phyloP scores from a whole-genome alignment of 23 red algal species.

The Cyanidium caldarium region DNA sequence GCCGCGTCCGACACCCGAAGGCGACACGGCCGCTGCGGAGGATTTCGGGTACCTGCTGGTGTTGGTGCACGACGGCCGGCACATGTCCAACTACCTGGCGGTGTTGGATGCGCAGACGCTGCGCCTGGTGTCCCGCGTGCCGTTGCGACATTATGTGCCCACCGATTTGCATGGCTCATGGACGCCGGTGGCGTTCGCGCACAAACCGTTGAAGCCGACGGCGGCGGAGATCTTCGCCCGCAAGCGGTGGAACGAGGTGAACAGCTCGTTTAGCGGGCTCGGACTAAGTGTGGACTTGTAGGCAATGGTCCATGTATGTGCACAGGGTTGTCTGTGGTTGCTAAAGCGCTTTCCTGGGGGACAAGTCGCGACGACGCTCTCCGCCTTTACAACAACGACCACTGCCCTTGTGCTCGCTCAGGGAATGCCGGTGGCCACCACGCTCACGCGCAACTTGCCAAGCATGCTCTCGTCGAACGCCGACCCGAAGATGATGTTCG shows the following conservation, averaged over 20 bases:
- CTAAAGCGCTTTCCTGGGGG: too few species aligned
- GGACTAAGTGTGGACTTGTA: too few species aligned
- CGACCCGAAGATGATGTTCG: conserved; percentile 25
- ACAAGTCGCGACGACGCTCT: too few species aligned
- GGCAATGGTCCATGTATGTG: too few species aligned
- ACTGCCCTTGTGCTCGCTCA: too few species aligned
- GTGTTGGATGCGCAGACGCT: conserved; percentile 3
- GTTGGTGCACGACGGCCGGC: conserved; percentile 6
- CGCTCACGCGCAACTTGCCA: conserved; percentile 12
- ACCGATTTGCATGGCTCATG: not conserved
- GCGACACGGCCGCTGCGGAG: not conserved
- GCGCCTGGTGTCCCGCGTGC: not conserved
- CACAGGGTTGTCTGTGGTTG: too few species aligned
- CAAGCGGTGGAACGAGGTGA: conserved; percentile 5
- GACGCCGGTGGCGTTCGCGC: not conserved
- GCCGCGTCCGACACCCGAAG: not conserved
- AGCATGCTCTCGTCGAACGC: not conserved
- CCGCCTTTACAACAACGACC: too few species aligned
- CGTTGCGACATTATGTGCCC: not conserved
- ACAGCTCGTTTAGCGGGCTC: not conserved
- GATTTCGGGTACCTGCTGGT: conserved; percentile 13
- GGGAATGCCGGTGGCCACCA: conserved; percentile 20
- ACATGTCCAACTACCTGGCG: not conserved
- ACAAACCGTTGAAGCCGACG: not conserved
- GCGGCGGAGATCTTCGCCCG: not conserved